A percentile compares a stretch with the other conserved stretches of the same genome.
These are phyloP conservation scores for Echeveria elegans DNA, from an alignment of 164 flowering plant species.

Conservation along the genomic window DNA sequence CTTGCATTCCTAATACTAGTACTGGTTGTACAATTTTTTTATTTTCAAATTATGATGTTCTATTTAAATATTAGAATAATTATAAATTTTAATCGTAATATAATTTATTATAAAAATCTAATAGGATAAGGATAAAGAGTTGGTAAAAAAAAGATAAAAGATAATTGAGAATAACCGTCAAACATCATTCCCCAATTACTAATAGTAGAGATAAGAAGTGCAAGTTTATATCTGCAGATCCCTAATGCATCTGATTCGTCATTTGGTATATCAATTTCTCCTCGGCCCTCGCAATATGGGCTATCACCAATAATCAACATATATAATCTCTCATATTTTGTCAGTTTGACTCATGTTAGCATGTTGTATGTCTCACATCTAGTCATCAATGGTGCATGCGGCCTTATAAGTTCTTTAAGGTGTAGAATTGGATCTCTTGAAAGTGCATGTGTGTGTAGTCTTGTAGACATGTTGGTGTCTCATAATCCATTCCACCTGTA, in stretches of 20 bases:
- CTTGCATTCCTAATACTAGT: constrained; percentile 9
- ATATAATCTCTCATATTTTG: background rate
- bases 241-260: constrained; percentile 58
- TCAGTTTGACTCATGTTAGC: background rate
- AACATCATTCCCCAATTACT: too few relatives aligned
- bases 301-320: background rate
- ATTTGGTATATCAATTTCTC: constrained; percentile 69
- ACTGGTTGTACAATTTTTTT: too few relatives aligned
- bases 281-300: constrained; percentile 61
- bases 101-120: too few relatives aligned
- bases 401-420: background rate
- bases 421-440: background rate
- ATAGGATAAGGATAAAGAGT: too few relatives aligned
- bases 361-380: background rate
- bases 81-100: too few relatives aligned
- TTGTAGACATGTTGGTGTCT: too few relatives aligned
- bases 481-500: background rate
- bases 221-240: constrained; percentile 37
- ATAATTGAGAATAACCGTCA: too few relatives aligned
- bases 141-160: too few relatives aligned
- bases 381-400: background rate
- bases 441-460: background rate
- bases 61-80: too few relatives aligned
- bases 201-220: too few relatives aligned
- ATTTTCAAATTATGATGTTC: too few relatives aligned